Base-by-base conservation (phyloP, 2,329 filamentous ascomycete genomes). In the Leptographium wingfieldii region DNA sequence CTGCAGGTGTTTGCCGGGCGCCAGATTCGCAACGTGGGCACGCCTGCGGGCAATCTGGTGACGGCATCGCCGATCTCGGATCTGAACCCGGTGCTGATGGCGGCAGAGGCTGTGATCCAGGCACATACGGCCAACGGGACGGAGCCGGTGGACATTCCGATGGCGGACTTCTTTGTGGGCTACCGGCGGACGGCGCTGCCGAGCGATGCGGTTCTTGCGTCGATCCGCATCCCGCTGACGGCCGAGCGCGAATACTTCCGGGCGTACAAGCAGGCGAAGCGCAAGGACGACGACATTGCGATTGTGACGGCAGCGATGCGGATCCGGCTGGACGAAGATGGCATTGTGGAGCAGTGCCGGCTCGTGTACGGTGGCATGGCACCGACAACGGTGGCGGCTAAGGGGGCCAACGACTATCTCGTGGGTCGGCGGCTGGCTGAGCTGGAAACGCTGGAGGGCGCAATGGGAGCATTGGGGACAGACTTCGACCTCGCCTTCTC, bases 211-310 rank as follows among this genome's bases (percentile, higher is more conserved):
- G 83, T 97, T 63, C 92, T 99, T 62, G 85, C 90, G 1, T 86
- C 86, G 51, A 86, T 99, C 63, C 83, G 87, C n/a, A 90, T 99
- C 53, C 94, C 94, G 0, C 75, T 88, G 3, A 87, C 88, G 0
- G 80, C 84, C 58, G 87, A 86, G 67, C 86, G 88, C 3, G 94
- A 97, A 69, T 90, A 86, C 69, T 87, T 96, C 70, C 82, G 88
- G 52, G 86, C 92, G 1, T 97, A 96, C 73, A 99, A 99, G 73
- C 92, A 97, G 71, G 85, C 94, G 0, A 99, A 99, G 77, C 79
- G 94, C 65, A 97, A 97, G 70, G 94, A 99, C 67, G 94, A 99
- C 67, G 94, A 99, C 69, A 97, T 99, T 69, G 94, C 94, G 2
- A 97, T 99, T 67, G 94, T 97, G 29, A 97, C 95, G 56, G 85